These are phyloP conservation scores for Globisporangium acanthophoron DNA, from an alignment of 352 stramenopile genomes.

Conservation along the genomic window DNA sequence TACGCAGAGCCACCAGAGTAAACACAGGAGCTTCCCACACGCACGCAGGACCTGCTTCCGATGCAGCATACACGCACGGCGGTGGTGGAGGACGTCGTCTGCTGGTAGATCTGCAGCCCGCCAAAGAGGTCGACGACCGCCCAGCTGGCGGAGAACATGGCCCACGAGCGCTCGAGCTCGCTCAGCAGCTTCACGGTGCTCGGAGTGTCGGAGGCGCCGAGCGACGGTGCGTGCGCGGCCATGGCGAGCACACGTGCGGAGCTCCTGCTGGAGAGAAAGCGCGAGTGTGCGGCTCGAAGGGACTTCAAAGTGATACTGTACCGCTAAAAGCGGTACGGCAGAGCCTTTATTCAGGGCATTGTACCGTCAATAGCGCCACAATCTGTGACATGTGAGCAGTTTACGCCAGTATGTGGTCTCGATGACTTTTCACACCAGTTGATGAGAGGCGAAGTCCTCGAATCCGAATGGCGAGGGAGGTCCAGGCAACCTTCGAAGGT, in stretches of 20 bases:
- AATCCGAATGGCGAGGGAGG: no score
- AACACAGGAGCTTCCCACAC: neutral
- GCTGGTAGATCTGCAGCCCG: constrained; percentile 65
- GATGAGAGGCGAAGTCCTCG: no score
- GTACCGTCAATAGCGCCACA: no score
- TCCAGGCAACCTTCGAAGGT: no score
- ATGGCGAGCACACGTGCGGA: neutral
- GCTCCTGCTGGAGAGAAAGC: neutral
- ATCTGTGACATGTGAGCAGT: no score
- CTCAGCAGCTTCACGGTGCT: constrained; percentile 64
- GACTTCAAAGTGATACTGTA: no score
- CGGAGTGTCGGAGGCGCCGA: constrained; percentile 21
- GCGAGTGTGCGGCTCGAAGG: no score
- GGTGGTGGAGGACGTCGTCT: constrained; percentile 17
- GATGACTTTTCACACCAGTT: no score
- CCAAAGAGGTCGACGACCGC: constrained; percentile 63
- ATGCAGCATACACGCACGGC: neutral
- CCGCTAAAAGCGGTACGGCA: no score
- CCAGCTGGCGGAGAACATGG: constrained; percentile 67
- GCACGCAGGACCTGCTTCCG: no score
- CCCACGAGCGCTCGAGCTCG: constrained; percentile 64
- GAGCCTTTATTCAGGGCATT: no score
- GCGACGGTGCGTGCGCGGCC: neutral
- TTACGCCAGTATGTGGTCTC: no score
- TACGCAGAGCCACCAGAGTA: constrained; percentile 1